phyloP scores from a whole-genome alignment of 495 filamentous ascomycete genomes.

The Penicillium herquei region DNA sequence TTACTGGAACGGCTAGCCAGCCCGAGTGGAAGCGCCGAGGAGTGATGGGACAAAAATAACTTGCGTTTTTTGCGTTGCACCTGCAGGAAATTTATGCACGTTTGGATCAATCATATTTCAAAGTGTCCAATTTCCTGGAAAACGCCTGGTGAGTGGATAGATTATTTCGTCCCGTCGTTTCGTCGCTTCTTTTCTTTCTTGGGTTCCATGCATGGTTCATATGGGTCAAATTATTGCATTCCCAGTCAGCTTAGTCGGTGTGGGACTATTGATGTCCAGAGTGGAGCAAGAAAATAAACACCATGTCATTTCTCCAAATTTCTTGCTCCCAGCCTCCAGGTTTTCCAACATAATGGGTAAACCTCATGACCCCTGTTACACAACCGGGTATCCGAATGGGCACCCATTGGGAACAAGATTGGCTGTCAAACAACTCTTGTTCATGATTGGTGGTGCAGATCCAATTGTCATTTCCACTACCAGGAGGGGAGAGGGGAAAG shows the following conservation, averaged over 20 bases:
- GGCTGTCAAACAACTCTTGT: not conserved
- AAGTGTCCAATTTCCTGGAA: not conserved
- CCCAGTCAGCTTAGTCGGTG: not conserved
- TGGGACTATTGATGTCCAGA: not conserved
- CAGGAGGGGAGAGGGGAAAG: not conserved
- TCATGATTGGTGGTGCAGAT: not conserved
- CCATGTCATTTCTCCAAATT: not conserved
- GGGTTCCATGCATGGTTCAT: conserved; percentile 3
- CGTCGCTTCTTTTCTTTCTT: not conserved
- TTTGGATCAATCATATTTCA: conserved; percentile 20
- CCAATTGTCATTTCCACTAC: conserved; percentile 1
- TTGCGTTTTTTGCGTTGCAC: conserved; percentile 23
- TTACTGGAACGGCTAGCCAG: conserved; percentile 10
- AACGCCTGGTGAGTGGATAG: conserved; percentile 10
- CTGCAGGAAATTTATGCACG: conserved; percentile 29
- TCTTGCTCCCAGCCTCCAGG: not conserved
- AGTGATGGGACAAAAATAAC: conserved; percentile 31
- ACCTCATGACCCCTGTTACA: not conserved
- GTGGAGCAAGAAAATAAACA: not conserved
- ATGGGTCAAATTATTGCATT: not conserved
- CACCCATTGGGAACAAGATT: not conserved
- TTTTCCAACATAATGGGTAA: not conserved
- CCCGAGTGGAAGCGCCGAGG: conserved; percentile 19
- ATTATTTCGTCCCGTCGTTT: not conserved
- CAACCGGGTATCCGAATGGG: not conserved